Base-by-base conservation (phyloP, 2,329 filamentous ascomycete genomes). In the Alternaria incomplexa region DNA sequence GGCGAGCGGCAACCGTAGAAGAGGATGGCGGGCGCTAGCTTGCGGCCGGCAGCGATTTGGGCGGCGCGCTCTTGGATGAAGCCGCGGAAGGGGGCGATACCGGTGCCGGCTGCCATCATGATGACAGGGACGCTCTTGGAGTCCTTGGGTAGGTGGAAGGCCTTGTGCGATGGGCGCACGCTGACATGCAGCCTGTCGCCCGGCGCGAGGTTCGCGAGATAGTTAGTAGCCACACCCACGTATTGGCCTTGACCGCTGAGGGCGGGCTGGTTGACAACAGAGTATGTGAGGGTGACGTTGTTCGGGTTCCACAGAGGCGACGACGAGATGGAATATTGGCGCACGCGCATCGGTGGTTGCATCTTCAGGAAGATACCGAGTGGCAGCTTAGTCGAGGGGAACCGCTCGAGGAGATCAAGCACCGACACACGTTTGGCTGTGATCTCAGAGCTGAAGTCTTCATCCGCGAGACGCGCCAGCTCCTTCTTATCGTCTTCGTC, bases 261-360 rank as follows among this genome's bases (percentile, higher is more conserved):
- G 0, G 88, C 85, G 0, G 86, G 85, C 3, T 82, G 82, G 51
- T 89, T 84, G 54, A 92, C 84, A 1, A 93, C 85, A 4, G 85
- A 85, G 80, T 91, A 93, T 4, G 90, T 93, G 25, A 94, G 84
- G 0, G 89, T 89, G 54, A 86, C 85, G 61, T 83, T 83, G 11
- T 80, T 81, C 0, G 86, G 83, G 64, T 89, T 85, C 65, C 82
- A 83, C 0, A 92, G 83, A 0, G 91, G 90, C 0, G 91, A 92
- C 0, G 91, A 93, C 0, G 91, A 93, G 73, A 94, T 93, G 30
- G 89, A 92, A 82, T 93, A 93, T 77, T 92, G 90, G n/a, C 91
- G 86, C 43, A 92, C 85, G 26, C 91, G 88, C 89, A 96, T 92
- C 0, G 91, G 90, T 2, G 91, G 90, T 1, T 93, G 85, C 84